A percentile compares a stretch with the other conserved stretches of the same genome.
Evolutionary conservation across 1,139 yeast genomes (phyloP).

Genomic region (Nematodospora anomalae): DNA sequence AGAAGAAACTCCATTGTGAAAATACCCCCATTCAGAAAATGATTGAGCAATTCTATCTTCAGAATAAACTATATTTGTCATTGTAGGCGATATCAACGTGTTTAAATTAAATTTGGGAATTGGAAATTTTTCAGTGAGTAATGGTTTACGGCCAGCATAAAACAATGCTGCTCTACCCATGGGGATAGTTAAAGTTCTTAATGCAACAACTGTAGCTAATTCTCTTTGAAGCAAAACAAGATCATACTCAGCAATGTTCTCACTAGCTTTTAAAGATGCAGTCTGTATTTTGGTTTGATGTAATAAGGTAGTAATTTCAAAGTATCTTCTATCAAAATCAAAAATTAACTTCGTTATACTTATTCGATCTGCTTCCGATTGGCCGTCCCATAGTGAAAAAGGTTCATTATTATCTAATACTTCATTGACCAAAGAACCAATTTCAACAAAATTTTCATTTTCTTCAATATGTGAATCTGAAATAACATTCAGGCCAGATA

Average conservation of each 20-base stretch:
- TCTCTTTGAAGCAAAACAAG: constrained; percentile 58
- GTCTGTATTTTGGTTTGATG: constrained; percentile 70
- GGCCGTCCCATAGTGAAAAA: constrained; percentile 63
- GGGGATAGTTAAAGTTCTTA: constrained; percentile 75
- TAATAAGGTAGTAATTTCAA: constrained; percentile 68
- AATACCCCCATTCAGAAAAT: constrained; percentile 77
- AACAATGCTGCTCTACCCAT: constrained; percentile 76
- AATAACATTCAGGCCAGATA: constrained; percentile 1
- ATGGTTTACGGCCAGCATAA: constrained; percentile 70
- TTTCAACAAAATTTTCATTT: constrained; percentile 34
- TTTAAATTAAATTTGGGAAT: constrained; percentile 75
- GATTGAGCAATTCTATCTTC: constrained; percentile 53
- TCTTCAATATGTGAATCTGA: constrained; percentile 6
- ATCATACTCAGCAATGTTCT: constrained; percentile 54
- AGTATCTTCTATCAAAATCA: constrained; percentile 74
- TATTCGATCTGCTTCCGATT: constrained; percentile 64
- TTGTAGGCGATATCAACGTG: constrained; percentile 64
- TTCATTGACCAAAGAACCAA: constrained; percentile 48
- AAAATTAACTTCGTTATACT: constrained; percentile 72
- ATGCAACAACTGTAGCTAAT: constrained; percentile 61
- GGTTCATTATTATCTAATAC: constrained; percentile 50
- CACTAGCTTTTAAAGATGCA: constrained; percentile 40
- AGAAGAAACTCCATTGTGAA: constrained; percentile 89
- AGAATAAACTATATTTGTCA: constrained; percentile 62
- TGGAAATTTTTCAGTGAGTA: constrained; percentile 82